These are phyloP conservation scores for Acorus calamus DNA, from an alignment of 106 monocot genomes.

Conservation along the genomic window DNA sequence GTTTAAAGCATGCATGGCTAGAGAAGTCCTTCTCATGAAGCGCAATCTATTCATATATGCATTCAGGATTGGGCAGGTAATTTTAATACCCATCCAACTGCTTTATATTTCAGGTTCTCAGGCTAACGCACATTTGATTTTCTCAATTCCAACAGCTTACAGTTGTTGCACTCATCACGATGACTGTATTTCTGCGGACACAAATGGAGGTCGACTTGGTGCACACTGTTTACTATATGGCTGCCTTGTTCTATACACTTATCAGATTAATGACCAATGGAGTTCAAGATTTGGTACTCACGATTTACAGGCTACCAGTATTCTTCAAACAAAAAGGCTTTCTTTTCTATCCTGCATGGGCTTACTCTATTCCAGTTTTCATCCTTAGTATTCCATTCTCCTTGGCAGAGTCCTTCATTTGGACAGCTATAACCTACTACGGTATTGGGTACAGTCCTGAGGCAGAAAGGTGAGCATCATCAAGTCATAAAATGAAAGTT, in stretches of 20 bases:
- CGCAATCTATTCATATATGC: slow-evolving; percentile 10
- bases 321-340: slow-evolving; percentile 24
- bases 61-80: slow-evolving; percentile 7
- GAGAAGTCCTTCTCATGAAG: slow-evolving; percentile 19
- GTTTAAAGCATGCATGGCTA: slow-evolving; percentile 15
- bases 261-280: slow-evolving; percentile 17
- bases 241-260: slow-evolving; percentile 12
- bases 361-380: slow-evolving; percentile 14
- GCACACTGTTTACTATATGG: slow-evolving; percentile 11
- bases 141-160: slow-evolving; percentile 3
- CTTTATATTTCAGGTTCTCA: not conserved
- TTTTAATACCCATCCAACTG: not conserved
- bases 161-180: slow-evolving; percentile 13
- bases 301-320: slow-evolving; percentile 9
- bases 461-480: slow-evolving; percentile 7
- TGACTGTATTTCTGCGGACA: slow-evolving; percentile 21
- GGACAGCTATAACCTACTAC: slow-evolving; percentile 22
- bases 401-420: slow-evolving; percentile 16
- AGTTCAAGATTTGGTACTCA: slow-evolving; percentile 16
- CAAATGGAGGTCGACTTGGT: slow-evolving; percentile 5
- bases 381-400: slow-evolving; percentile 18
- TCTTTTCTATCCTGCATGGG: slow-evolving; percentile 25
- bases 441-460: slow-evolving; percentile 23
- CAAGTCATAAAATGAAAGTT: too few relatives aligned
- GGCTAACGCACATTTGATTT: too few relatives aligned